Percentiles rank a stretch among this genome's conserved stretches.
These are phyloP conservation scores for Nakazawaea wickerhamii DNA, from an alignment of 805 yeast genomes.

Conservation along the genomic window DNA sequence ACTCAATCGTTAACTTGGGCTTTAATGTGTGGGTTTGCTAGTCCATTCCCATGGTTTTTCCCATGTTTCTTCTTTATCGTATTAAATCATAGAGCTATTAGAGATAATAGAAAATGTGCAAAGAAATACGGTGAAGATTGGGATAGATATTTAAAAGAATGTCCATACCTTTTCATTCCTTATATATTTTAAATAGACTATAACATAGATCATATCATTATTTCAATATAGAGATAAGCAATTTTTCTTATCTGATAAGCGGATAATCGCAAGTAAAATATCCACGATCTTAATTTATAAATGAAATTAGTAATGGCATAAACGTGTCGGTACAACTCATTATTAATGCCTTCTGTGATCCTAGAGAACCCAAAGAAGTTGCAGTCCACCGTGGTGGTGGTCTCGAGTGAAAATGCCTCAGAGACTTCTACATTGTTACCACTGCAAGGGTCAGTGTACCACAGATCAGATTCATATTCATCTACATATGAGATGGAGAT, in stretches of 20 bases:
- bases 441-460: neutral
- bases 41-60: constrained; percentile 95
- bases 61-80: constrained; percentile 87
- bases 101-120: constrained; percentile 83
- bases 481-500: constrained; percentile 10
- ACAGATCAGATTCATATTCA: constrained; percentile 8
- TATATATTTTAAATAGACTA: constrained; percentile 49
- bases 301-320: no score
- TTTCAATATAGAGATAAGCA: no score
- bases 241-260: neutral
- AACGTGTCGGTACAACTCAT: neutral
- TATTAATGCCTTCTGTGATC: neutral
- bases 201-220: neutral
- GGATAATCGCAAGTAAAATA: neutral
- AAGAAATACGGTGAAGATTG: constrained; percentile 92
- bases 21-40: constrained; percentile 76
- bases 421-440: constrained; percentile 3
- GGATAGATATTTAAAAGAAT: constrained; percentile 76
- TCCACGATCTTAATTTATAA: no score
- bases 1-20: constrained; percentile 89
- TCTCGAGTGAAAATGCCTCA: neutral
- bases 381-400: neutral
- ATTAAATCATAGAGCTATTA: constrained; percentile 78
- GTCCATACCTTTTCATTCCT: constrained; percentile 92
- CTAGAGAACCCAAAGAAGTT: constrained; percentile 8